phyloP scores from a whole-genome alignment of 2,329 filamentous ascomycete genomes.

The Botrytis medusae region DNA sequence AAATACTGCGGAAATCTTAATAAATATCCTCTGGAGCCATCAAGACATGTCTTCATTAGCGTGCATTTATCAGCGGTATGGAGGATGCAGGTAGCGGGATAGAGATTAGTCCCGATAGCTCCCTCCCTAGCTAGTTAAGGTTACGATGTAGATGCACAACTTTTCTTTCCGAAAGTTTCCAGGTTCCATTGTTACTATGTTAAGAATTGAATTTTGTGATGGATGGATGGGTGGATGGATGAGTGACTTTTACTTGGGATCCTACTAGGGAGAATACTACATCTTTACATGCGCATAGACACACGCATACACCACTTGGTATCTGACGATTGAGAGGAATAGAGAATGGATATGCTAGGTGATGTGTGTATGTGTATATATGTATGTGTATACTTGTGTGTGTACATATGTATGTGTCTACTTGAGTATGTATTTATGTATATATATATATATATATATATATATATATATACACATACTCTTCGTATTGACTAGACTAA shows the following conservation, averaged over 20 bases:
- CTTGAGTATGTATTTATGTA: too few relatives aligned
- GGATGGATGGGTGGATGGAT: background rate
- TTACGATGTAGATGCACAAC: background rate
- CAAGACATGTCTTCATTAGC: constrained; percentile 11
- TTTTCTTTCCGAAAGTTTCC: background rate
- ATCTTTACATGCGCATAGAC: background rate
- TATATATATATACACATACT: too few relatives aligned
- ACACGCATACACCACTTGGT: background rate
- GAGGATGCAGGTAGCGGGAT: background rate
- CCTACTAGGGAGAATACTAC: background rate
- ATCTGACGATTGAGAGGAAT: background rate
- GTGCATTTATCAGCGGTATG: background rate
- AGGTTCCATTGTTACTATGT: background rate
- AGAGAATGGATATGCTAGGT: background rate
- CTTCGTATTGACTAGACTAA: constrained; percentile 9
- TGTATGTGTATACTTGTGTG: too few relatives aligned
- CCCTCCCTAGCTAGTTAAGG: background rate
- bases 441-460: background rate
- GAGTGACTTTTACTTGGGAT: background rate
- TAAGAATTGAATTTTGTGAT: background rate
- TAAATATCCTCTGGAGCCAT: too few relatives aligned
- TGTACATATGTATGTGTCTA: too few relatives aligned
- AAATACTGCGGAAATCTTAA: too few relatives aligned
- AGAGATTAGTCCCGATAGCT: background rate
- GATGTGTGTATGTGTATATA: background rate